Evolutionary conservation across 352 stramenopile species (phyloP), one percentile per base, ranked within the genome.

Genomic region (Phytophthora litchii): DNA sequence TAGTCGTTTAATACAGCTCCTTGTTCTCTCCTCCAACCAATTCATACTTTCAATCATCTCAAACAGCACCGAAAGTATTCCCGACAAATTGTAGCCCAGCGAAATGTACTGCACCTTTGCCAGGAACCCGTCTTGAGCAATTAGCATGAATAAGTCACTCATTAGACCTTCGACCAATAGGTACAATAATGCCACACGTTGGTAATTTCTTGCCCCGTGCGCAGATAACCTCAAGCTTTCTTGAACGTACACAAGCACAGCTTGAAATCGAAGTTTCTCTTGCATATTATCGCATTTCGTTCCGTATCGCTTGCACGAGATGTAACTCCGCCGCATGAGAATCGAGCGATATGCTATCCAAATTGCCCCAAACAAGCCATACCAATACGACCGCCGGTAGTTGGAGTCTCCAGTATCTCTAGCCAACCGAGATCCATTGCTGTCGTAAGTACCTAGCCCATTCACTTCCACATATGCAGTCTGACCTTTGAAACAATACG

Each of bases 101-200:
- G 54, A 61, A 21, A 54, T 53, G 17, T 70, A 70, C 31, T 70
- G 61, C 4, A 65, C 29, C n/a, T 61, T 65, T 0, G 47, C 54
- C 10, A 56, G 3, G 13, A 47, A 31, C 0, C 61, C 61, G 21
- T 70, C 55, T 6, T 56, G 61, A 5, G 61, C 54, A 25, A 65
- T 60, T 0, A 65, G 27, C 34, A 70, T 27, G 32, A 70, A 70
- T 17, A 70, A 25, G 27, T 65, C 54, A 13, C 47, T 52, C 61
- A 70, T 70, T 3, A 65, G 25, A 3, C 61, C 55, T 42, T 70
- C 61, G 6, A 65, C 27, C 4, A 70, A 29, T n/a, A 70, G 11
- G 25, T 65, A 70, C 12, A 70, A 20, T 8, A 70, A n/a, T 13
- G 4, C 27, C 1, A 40, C n/a, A 10, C 61, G 61, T 19, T 70